These are phyloP conservation scores for Periconia digitata DNA, from an alignment of 2,329 filamentous ascomycete genomes.

Conservation along the genomic window DNA sequence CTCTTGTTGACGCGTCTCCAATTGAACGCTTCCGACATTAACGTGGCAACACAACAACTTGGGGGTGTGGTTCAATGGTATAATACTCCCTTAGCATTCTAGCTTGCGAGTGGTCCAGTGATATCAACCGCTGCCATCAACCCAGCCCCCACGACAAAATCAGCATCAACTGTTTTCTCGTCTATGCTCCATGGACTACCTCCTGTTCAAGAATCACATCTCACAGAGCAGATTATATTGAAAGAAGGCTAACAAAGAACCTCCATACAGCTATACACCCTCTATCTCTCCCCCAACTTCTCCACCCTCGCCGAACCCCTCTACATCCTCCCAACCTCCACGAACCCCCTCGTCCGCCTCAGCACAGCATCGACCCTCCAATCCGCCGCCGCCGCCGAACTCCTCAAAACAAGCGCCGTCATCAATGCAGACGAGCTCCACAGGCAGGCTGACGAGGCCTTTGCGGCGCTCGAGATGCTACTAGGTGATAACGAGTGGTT, in stretches of 20 bases:
- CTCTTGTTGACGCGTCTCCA: too few relatives aligned
- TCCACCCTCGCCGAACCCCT: slow-evolving; percentile 65
- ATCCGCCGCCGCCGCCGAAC: slow-evolving; percentile 70
- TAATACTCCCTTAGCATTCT: too few relatives aligned
- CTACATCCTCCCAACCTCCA: slow-evolving; percentile 67
- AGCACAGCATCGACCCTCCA: background rate
- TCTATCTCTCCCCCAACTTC: slow-evolving; percentile 73
- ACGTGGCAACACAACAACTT: too few relatives aligned
- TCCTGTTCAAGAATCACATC: too few relatives aligned
- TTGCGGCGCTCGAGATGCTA: slow-evolving; percentile 61
- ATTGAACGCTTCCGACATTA: too few relatives aligned
- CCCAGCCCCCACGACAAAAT: too few relatives aligned
- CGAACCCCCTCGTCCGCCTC: slow-evolving; percentile 50
- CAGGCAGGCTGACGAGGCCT: slow-evolving; percentile 62
- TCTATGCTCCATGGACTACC: too few relatives aligned
- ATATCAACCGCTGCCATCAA: too few relatives aligned
- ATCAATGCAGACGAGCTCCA: slow-evolving; percentile 60
- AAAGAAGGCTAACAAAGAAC: slow-evolving; percentile 2
- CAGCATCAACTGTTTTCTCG: too few relatives aligned
- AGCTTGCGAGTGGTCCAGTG: too few relatives aligned
- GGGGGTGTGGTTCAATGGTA: too few relatives aligned
- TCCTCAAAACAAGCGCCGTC: slow-evolving; percentile 64
- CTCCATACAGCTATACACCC: slow-evolving; percentile 63
- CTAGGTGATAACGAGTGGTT: slow-evolving; percentile 64
- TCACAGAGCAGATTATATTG: too few relatives aligned